Base-by-base conservation (phyloP, 2,329 filamentous ascomycete genomes). In the Fusarium temperatum region DNA sequence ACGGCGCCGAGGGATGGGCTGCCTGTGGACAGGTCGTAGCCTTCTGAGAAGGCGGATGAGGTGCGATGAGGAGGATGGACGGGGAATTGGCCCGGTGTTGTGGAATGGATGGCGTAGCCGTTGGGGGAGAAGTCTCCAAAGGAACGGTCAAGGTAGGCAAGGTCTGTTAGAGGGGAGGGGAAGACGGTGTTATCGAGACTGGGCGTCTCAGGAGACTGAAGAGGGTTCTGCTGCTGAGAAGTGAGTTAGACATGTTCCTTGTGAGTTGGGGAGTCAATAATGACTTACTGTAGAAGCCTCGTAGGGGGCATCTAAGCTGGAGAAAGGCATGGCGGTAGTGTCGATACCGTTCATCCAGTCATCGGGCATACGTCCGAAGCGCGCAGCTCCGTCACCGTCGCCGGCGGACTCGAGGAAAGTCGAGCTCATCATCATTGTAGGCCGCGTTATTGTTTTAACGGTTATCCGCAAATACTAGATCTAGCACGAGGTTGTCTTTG, bases 361-460 rank as follows among this genome's bases (percentile, higher is more conserved):
- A 35, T 72, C 63, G 28, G 74, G 44, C 44, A 66, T 58, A 50
- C 51, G 64, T 14, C 65, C 63, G 28, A 76, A 69, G 39, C 57
- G 70, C 20, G 50, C 50, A 45, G 63, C 55, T 35, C 48, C 59
- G 54, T 72, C 70, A n/a, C 62, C 69, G 44, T 77, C 74, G 45
- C 56, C 66, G 48, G 66, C 20, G 48, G 58, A 62, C 59, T 78
- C 76, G 55, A 75, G 74, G 62, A 74, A 78, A 51, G 50, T 74
- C 51, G 76, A 77, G 70, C 53, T 72, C 75, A 77, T 78, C 66
- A 77, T 77, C 56, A 72, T 77, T 62, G 67, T 77, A 55, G 67
- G 42, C 44, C 59, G 39, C 18, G 51, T 58, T 39, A 28, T 55
- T 39, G 35, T 74, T 77, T 66, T 65, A 74, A 67, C 67, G 60